Evolutionary conservation across 2,329 filamentous ascomycete genomes (phyloP).

Genomic region (Podosphaera fusca): DNA sequence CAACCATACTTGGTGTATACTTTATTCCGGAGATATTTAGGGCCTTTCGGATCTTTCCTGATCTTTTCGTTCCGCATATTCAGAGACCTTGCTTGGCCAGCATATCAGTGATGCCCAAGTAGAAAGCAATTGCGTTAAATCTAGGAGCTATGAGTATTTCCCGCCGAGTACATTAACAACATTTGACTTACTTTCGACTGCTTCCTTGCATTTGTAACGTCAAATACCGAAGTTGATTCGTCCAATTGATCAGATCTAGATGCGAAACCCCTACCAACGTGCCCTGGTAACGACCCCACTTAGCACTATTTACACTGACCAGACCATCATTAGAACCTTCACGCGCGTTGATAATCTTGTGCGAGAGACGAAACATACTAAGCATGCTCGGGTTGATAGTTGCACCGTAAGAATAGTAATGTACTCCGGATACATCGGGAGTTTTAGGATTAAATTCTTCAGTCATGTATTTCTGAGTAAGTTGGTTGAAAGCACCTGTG

Average conservation of each 20-base stretch:
- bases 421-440: conserved; percentile 27
- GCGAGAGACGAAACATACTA: conserved; percentile 36
- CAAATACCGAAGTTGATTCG: conserved; percentile 33
- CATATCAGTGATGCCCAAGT: conserved; percentile 45
- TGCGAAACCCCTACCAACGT: conserved; percentile 38
- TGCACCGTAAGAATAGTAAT: conserved; percentile 41
- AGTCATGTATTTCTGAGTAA: conserved; percentile 34
- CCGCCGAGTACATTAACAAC: not conserved
- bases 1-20: too few species aligned
- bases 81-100: conserved; percentile 38
- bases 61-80: not conserved
- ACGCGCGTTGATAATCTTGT: conserved; percentile 23
- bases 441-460: conserved; percentile 34
- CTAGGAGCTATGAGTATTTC: conserved; percentile 15
- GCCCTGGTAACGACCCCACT: conserved; percentile 40
- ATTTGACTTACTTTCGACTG: conserved; percentile 24
- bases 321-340: conserved; percentile 43
- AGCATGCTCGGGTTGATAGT: conserved; percentile 31
- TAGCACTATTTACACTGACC: conserved; percentile 39
- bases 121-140: conserved; percentile 46
- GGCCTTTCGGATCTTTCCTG: too few species aligned
- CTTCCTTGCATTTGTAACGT: conserved; percentile 29
- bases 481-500: conserved; percentile 35
- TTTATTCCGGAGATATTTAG: too few species aligned
- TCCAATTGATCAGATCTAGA: conserved; percentile 45